Conservation (phyloP, 106 monocot genomes). For the Allium sativum region DNA sequence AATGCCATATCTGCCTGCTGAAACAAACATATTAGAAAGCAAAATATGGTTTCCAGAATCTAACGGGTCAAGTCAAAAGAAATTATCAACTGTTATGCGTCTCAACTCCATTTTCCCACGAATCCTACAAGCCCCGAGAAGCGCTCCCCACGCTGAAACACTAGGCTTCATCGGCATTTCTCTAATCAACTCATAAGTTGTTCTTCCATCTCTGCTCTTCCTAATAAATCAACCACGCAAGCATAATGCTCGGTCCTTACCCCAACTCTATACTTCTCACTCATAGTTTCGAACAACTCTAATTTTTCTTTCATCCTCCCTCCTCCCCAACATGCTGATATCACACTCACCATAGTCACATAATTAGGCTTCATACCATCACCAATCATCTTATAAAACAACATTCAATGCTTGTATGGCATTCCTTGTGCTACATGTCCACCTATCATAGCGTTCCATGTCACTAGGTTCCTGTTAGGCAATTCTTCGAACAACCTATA, state of each 20-base stretch:
- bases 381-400: constrained; percentile 45
- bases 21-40: constrained; percentile 74
- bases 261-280: constrained; percentile 50
- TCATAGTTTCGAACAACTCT: constrained; percentile 65
- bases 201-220: constrained; percentile 76
- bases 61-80: constrained; percentile 62
- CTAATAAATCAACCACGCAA: constrained; percentile 79
- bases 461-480: constrained; percentile 39
- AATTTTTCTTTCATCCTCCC: constrained; percentile 45
- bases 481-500: constrained; percentile 20
- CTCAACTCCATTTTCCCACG: constrained; percentile 68
- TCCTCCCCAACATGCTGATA: constrained; percentile 67
- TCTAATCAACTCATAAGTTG: constrained; percentile 58
- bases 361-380: constrained; percentile 49
- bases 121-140: constrained; percentile 73
- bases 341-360: constrained; percentile 56
- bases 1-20: constrained; percentile 50
- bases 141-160: constrained; percentile 78
- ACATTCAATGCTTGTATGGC: constrained; percentile 33
- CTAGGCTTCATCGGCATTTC: constrained; percentile 67
- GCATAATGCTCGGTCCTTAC: constrained; percentile 70
- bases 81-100: constrained; percentile 51
- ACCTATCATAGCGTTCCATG: constrained; percentile 80
- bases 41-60: constrained; percentile 86
- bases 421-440: constrained; percentile 53